Percentiles rank a stretch among this genome's conserved stretches.
phyloP scores from a whole-genome alignment of 106 monocot genomes.

The Iris macrosiphon region DNA sequence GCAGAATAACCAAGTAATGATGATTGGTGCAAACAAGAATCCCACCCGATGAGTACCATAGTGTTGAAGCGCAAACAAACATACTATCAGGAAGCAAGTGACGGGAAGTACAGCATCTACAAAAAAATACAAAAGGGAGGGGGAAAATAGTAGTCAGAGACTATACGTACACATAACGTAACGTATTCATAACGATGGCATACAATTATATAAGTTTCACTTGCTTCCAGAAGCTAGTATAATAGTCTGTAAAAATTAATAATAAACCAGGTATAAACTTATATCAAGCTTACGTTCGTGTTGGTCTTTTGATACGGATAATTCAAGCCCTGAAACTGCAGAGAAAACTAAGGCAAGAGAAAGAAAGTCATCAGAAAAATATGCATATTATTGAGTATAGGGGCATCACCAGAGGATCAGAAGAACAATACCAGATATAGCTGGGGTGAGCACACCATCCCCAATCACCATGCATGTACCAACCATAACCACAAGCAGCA shows the following conservation, averaged over 20 bases:
- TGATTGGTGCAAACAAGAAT: constrained; percentile 52
- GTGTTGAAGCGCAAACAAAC: constrained; percentile 55
- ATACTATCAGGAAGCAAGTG: constrained; percentile 40
- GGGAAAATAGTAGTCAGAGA: constrained; percentile 1
- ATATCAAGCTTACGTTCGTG: constrained; percentile 39
- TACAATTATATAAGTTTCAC: too few species aligned
- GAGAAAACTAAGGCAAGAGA: constrained; percentile 26
- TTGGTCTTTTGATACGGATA: constrained; percentile 22
- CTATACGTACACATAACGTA: too few species aligned
- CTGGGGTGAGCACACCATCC: constrained; percentile 45
- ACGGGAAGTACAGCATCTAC: constrained; percentile 58
- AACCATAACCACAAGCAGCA: constrained; percentile 39
- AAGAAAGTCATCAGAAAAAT: background rate
- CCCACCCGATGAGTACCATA: constrained; percentile 58
- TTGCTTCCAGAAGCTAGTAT: too few species aligned
- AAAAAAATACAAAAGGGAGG: background rate
- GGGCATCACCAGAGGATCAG: background rate
- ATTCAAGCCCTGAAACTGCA: constrained; percentile 42
- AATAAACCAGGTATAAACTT: too few species aligned
- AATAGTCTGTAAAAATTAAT: too few species aligned
- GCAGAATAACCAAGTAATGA: constrained; percentile 46
- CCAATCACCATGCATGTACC: constrained; percentile 57
- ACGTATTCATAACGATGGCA: too few species aligned
- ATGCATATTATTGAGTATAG: background rate
- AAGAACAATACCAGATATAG: constrained; percentile 25